phyloP scores from a whole-genome alignment of 352 stramenopile species.

The Phytophthora idaei region DNA sequence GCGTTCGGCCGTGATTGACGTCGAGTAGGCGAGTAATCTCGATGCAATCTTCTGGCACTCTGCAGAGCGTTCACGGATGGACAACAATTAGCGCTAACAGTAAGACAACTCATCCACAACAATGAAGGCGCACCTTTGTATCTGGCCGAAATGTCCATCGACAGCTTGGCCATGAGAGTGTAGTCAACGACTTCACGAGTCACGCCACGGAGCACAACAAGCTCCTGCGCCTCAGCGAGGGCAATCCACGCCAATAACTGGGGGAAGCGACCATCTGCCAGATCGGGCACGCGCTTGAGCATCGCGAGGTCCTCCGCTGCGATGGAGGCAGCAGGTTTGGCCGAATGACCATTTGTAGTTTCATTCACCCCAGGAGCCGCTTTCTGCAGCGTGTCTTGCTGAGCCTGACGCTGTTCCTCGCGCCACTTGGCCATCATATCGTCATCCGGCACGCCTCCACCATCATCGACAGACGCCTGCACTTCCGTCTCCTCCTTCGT shows the following conservation, averaged over 20 bases:
- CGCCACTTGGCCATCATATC: conserved; percentile 65
- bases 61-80: conserved; percentile 11
- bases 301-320: conserved; percentile 38
- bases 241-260: conserved; percentile 63
- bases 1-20: conserved; percentile 44
- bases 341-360: not conserved
- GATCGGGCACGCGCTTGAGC: conserved; percentile 57
- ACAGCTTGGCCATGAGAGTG: conserved; percentile 70
- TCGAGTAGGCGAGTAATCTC: conserved; percentile 43
- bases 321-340: not conserved
- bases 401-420: conserved; percentile 45
- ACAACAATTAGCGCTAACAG: too few species aligned
- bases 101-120: conserved; percentile 1
- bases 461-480: not conserved
- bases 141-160: conserved; percentile 56
- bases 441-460: conserved; percentile 28
- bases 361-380: conserved; percentile 1
- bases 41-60: conserved; percentile 40
- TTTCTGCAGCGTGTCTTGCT: conserved; percentile 13
- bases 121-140: conserved; percentile 44
- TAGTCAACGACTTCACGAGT: conserved; percentile 66
- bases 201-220: conserved; percentile 67
- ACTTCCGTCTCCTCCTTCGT: conserved; percentile 13
- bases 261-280: conserved; percentile 51
- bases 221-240: conserved; percentile 68